A percentile compares a stretch with the other conserved stretches of the same genome.
These are phyloP conservation scores for Pseudogymnoascus sp. DNA, from an alignment of 2,329 filamentous ascomycete genomes.

Conservation along the genomic window DNA sequence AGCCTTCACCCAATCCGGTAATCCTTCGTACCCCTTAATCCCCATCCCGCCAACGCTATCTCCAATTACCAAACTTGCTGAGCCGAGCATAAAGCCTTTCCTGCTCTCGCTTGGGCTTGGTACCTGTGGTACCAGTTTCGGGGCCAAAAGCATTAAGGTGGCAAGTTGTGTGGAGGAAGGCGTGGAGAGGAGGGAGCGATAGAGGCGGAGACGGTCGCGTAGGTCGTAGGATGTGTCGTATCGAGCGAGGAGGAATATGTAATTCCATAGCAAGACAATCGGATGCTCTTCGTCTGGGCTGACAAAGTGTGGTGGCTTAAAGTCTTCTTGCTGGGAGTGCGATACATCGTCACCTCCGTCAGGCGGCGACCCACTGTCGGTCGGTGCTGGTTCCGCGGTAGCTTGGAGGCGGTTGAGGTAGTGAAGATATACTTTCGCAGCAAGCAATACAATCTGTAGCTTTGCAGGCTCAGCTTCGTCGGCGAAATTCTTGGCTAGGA, in stretches of 20 bases:
- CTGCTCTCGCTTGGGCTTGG: conserved; percentile 82
- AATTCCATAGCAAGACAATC: conserved; percentile 72
- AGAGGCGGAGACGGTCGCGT: conserved; percentile 81
- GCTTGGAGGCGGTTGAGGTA: conserved; percentile 59
- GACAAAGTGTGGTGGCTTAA: conserved; percentile 13
- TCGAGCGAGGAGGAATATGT: conserved; percentile 73
- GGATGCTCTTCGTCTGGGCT: conserved; percentile 44
- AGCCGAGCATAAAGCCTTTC: conserved; percentile 70
- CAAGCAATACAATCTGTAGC: conserved; percentile 82
- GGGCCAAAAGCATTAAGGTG: conserved; percentile 80
- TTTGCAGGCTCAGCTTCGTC: conserved; percentile 80
- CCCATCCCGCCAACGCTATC: conserved; percentile 65
- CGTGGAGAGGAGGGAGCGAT: conserved; percentile 71
- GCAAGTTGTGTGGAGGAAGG: conserved; percentile 74
- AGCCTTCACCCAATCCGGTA: conserved; percentile 77
- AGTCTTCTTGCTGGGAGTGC: conserved; percentile 14
- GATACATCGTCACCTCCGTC: conserved; percentile 18
- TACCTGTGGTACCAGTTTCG: conserved; percentile 86
- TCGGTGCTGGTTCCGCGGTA: conserved; percentile 26
- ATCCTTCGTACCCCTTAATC: conserved; percentile 64
- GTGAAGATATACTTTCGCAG: conserved; percentile 94
- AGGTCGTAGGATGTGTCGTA: conserved; percentile 95
- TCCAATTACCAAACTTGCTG: conserved; percentile 75
- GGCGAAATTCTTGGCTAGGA: conserved; percentile 75
- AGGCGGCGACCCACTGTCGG: conserved; percentile 23